These are phyloP conservation scores for Leishmania gerbilli DNA, from an alignment of 208 protist species.

Conservation along the genomic window DNA sequence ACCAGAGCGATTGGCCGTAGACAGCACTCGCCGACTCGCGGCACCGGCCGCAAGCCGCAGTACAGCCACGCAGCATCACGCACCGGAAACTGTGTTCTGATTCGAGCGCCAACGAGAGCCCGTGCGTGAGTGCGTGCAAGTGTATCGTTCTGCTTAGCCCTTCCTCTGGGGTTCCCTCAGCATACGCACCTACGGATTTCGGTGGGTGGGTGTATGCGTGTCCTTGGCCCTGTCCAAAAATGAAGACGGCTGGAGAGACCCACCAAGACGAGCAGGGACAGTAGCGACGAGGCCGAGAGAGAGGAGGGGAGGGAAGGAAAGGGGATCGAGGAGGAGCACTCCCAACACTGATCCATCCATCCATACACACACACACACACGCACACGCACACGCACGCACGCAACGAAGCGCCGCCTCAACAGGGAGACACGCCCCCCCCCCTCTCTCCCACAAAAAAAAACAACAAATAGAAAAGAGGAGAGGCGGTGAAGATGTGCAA, in stretches of 20 bases:
- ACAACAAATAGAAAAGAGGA: neutral
- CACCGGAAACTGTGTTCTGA: neutral
- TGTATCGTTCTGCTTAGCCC: neutral
- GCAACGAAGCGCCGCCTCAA: too few relatives aligned
- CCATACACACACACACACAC: neutral
- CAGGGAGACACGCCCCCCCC: neutral
- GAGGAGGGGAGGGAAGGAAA: neutral
- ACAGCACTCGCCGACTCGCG: neutral
- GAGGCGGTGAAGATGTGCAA: neutral
- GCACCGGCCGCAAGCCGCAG: neutral
- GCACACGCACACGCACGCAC: too few relatives aligned
- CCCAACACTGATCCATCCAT: neutral
- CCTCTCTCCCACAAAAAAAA: neutral
- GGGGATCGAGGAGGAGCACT: neutral
- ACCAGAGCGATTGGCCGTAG: neutral
- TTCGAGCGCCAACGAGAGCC: neutral
- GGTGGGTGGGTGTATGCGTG: neutral
- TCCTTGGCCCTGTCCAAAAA: neutral
- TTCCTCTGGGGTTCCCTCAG: too few relatives aligned
- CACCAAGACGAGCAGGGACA: neutral
- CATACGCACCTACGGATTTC: too few relatives aligned
- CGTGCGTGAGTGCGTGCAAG: neutral
- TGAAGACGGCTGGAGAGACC: neutral
- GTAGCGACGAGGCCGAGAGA: neutral
- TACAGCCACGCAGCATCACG: constrained; percentile 4